Evolutionary conservation across 2,329 filamentous ascomycete genomes (phyloP).

Genomic region (Xylaria sp.): DNA sequence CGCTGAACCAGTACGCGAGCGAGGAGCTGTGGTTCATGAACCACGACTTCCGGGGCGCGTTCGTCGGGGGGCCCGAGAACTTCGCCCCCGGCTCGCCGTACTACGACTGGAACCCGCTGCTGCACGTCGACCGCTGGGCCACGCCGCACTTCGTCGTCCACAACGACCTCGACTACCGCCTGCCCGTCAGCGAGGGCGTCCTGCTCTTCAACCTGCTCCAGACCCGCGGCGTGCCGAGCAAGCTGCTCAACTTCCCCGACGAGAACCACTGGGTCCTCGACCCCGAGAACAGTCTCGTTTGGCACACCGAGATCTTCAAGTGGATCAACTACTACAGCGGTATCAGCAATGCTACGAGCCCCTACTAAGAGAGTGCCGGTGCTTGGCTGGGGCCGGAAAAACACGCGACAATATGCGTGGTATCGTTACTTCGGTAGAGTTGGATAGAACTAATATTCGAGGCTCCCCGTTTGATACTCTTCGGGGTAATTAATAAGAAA

Average conservation of each 20-base stretch:
- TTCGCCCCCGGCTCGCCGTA: slow-evolving; percentile 45
- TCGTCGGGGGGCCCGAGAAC: slow-evolving; percentile 44
- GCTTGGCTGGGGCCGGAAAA: too few species aligned
- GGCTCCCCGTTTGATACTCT: not conserved
- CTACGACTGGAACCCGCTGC: slow-evolving; percentile 52
- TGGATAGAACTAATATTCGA: not conserved
- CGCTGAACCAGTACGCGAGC: slow-evolving; percentile 38
- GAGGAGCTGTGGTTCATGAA: slow-evolving; percentile 44
- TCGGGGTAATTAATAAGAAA: not conserved
- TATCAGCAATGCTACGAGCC: slow-evolving; percentile 34
- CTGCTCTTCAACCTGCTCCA: slow-evolving; percentile 72
- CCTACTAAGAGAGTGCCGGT: slow-evolving; percentile 34
- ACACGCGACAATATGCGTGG: too few species aligned
- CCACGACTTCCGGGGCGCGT: slow-evolving; percentile 52
- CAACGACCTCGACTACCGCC: slow-evolving; percentile 66
- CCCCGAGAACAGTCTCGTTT: slow-evolving; percentile 68
- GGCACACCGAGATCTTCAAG: slow-evolving; percentile 69
- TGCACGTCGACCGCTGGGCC: slow-evolving; percentile 58
- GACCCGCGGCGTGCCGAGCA: slow-evolving; percentile 63
- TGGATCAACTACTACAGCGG: slow-evolving; percentile 64
- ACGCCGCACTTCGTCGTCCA: slow-evolving; percentile 75
- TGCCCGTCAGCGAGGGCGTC: slow-evolving; percentile 69
- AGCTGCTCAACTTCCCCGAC: slow-evolving; percentile 70
- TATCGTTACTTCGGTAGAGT: too few species aligned
- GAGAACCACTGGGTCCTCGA: slow-evolving; percentile 75